Conservation (phyloP, 345 rosid species). For the Odontarrhena argentea region DNA sequence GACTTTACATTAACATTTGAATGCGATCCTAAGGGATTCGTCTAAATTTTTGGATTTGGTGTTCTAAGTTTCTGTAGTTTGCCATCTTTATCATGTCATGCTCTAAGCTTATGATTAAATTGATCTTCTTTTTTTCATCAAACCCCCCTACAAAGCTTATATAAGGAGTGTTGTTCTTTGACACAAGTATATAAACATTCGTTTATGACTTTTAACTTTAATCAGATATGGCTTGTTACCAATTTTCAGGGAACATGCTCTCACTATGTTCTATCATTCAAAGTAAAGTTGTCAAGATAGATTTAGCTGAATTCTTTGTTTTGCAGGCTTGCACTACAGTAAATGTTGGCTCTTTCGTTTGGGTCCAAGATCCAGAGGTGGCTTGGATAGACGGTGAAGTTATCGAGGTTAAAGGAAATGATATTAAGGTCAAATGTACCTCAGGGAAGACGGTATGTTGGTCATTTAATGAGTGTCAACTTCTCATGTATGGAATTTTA, state of each 20-base stretch:
- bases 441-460: slow-evolving; percentile 80
- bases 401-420: slow-evolving; percentile 59
- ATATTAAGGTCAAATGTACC: slow-evolving; percentile 79
- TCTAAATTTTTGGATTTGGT: slow-evolving; percentile 7
- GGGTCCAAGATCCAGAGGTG: slow-evolving; percentile 85
- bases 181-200: neutral
- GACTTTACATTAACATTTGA: neutral
- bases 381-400: slow-evolving; percentile 97
- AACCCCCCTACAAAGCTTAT: neutral
- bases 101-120: neutral
- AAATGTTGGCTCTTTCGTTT: slow-evolving; percentile 75
- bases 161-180: neutral
- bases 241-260: slow-evolving; percentile 7
- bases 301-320: slow-evolving; percentile 3
- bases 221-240: slow-evolving; percentile 12
- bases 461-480: neutral
- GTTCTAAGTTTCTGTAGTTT: neutral
- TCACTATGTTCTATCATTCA: neutral
- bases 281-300: neutral
- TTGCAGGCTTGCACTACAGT: slow-evolving; percentile 50
- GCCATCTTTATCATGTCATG: neutral
- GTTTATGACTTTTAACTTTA: neutral
- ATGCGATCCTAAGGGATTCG: neutral
- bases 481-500: neutral
- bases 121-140: no score